Conservation (phyloP, 2,329 filamentous ascomycete species). For the Drechslerella dactyloides region DNA sequence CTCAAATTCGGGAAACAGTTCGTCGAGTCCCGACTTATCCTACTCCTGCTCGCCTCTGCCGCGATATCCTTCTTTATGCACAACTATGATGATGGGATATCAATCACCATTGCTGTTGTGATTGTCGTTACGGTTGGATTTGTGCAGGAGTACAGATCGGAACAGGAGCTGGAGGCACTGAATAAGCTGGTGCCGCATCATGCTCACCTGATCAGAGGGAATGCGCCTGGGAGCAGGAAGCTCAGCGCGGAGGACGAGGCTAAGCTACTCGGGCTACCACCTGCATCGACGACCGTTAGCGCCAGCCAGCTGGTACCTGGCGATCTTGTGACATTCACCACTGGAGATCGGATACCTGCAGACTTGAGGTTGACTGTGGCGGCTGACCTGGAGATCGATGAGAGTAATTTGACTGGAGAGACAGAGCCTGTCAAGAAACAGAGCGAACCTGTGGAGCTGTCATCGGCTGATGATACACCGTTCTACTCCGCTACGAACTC, state of each 20-base stretch:
- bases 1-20: conserved; percentile 95
- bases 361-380: conserved; percentile 93
- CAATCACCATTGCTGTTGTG: conserved; percentile 92
- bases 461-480: conserved; percentile 57
- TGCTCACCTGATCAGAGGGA: conserved; percentile 84
- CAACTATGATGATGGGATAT: conserved; percentile 92
- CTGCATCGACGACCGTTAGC: conserved; percentile 80
- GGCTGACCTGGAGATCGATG: conserved; percentile 89
- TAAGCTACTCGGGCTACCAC: conserved; percentile 34
- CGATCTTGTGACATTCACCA: conserved; percentile 90
- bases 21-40: conserved; percentile 83
- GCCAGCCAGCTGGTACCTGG: conserved; percentile 87
- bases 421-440: conserved; percentile 89
- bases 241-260: conserved; percentile 52
- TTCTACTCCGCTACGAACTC: conserved; percentile 63
- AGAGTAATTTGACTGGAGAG: conserved; percentile 94
- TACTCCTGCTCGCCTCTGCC: conserved; percentile 88
- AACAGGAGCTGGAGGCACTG: conserved; percentile 94
- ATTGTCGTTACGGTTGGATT: conserved; percentile 97
- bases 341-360: conserved; percentile 93
- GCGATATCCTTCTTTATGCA: conserved; percentile 86
- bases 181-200: conserved; percentile 93
- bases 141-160: conserved; percentile 94
- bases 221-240: conserved; percentile 59
- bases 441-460: conserved; percentile 62